Conservation (phyloP, 345 rosid species). For the Salix brachista region DNA sequence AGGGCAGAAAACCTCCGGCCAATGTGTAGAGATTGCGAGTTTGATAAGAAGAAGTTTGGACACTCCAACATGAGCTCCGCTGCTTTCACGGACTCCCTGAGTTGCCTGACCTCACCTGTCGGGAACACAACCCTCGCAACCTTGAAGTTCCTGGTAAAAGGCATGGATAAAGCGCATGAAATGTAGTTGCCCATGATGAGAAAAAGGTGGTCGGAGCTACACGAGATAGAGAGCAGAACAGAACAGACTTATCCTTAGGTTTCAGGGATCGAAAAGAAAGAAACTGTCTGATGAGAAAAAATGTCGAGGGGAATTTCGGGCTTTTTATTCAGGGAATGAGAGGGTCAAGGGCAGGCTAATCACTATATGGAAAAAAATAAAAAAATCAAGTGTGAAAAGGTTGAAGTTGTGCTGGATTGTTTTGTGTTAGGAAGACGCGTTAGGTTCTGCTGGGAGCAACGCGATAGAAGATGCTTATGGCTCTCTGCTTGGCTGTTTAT, state of each 20-base stretch:
- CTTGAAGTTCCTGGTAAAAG: constrained; percentile 32
- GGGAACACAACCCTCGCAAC: constrained; percentile 63
- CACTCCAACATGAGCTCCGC: constrained; percentile 89
- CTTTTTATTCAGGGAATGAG: neutral
- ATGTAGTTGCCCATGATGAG: constrained; percentile 65
- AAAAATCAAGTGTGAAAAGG: neutral
- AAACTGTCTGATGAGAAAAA: neutral
- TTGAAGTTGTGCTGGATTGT: neutral
- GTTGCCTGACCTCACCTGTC: constrained; percentile 51
- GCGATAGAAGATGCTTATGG: neutral
- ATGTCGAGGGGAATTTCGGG: neutral
- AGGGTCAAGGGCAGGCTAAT: neutral
- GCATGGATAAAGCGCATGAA: constrained; percentile 48
- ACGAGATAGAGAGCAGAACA: neutral
- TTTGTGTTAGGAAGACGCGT: neutral
- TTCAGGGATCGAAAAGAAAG: neutral
- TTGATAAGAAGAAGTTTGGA: constrained; percentile 68
- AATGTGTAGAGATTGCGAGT: constrained; percentile 57
- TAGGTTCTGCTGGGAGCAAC: neutral
- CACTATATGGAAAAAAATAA: neutral
- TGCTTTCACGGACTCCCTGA: constrained; percentile 53
- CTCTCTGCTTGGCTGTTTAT: neutral
- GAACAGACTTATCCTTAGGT: neutral
- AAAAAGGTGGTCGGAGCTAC: neutral
- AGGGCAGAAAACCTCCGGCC: constrained; percentile 67